Base-by-base conservation (phyloP, 768 basidiomycete genomes). In the Mycena rosella region DNA sequence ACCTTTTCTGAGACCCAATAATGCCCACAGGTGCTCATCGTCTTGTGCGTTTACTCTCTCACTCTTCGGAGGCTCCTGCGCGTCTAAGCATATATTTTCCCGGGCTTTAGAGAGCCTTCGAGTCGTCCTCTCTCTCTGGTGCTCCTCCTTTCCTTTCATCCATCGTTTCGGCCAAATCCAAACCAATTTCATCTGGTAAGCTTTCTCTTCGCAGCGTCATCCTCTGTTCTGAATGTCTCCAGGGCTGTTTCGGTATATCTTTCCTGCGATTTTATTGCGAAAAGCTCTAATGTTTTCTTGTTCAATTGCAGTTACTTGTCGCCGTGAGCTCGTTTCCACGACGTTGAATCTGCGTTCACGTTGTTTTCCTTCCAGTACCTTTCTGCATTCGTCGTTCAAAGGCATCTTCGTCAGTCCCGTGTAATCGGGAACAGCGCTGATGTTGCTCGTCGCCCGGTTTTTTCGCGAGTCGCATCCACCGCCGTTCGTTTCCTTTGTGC, bases 81-180 rank as follows among this genome's bases (percentile, higher is more conserved):
- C 36, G 15, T 7, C 20, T 29, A 34, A 2, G 45, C 32, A 7
- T 4, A n/a, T 29, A 14, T 14, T 48, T n/a, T 49, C 26, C n/a
- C 65, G 63, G n/a, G 9, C n/a, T 20, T n/a, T 70, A 30, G 68
- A 70, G 34, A 70, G 63, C 29, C 20, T 69, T 17, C 68, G 65
- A 32, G 45, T 47, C 24, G 22, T 47, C 24, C 26, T 47, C 45
- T 47, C 26, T 14, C 26, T 47, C 45, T 24, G 47, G 20, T 65
- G 63, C 5, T 44, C 49, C 15, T 69, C 65, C 49, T 47, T 29
- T 54, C 68, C 63, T 47, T 69, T 69, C 29, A 60, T 69, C 26
- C 40, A 60, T 5, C 44, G 32, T 8, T 69, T 69, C 38, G 58
- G 58, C 0, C 17, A 42, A 44, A 11, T 62, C 10, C 57, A 60